Conservation (phyloP, 148 eudicot species). For the Silene uniflora region DNA sequence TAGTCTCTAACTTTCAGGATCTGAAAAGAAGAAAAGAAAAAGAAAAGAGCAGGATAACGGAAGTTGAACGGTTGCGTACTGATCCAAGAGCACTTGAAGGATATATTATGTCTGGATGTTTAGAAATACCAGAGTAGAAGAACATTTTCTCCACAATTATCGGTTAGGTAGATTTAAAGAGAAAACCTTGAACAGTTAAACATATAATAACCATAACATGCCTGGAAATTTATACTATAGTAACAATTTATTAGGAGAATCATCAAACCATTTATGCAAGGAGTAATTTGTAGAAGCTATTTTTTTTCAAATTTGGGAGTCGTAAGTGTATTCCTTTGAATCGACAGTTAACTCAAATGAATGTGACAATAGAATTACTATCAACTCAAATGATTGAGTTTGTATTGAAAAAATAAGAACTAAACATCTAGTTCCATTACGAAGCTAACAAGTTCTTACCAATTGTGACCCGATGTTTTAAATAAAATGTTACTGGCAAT, state of each 20-base stretch:
- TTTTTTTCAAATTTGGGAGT: conserved; percentile 2
- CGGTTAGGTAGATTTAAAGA: neutral
- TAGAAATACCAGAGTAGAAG: neutral
- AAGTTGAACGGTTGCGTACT: neutral
- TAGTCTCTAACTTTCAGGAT: neutral
- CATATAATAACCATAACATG: neutral
- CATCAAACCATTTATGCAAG: no score
- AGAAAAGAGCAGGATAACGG: neutral
- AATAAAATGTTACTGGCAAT: no score
- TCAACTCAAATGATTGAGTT: neutral
- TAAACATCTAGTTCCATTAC: no score
- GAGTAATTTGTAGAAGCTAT: neutral
- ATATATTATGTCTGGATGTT: neutral
- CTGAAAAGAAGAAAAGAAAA: no score
- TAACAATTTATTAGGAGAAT: neutral
- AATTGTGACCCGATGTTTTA: no score
- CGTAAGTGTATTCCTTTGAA: no score
- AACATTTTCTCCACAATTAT: neutral
- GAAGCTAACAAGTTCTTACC: no score
- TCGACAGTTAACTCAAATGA: no score
- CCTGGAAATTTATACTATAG: neutral
- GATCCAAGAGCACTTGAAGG: neutral
- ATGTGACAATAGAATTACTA: neutral
- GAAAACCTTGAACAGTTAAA: neutral
- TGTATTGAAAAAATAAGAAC: no score